These are phyloP conservation scores for Colletotrichum higginsianum DNA, from an alignment of 2,329 filamentous ascomycete genomes.

Conservation along the genomic window DNA sequence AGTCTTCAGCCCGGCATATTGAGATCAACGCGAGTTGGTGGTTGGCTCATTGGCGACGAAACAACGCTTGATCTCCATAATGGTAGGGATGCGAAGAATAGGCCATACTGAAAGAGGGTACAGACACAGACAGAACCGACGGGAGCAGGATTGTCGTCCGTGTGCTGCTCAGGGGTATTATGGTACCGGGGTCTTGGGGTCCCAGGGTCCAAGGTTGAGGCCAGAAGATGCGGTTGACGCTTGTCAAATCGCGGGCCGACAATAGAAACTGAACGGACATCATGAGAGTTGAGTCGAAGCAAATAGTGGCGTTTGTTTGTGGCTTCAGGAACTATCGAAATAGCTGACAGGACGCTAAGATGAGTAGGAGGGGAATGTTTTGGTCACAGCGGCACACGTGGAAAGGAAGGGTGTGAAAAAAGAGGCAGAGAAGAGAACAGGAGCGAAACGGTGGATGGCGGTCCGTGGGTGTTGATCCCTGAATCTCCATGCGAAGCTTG, in stretches of 20 bases:
- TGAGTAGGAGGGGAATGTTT: not conserved
- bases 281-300: not conserved
- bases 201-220: not conserved
- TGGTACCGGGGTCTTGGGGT: not conserved
- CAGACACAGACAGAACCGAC: not conserved
- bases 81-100: slow-evolving; percentile 1
- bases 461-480: slow-evolving; percentile 19
- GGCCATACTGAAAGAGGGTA: slow-evolving; percentile 2
- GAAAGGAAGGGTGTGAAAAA: not conserved
- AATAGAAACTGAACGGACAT: not conserved
- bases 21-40: slow-evolving; percentile 9
- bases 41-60: slow-evolving; percentile 3
- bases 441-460: too few species aligned
- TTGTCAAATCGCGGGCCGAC: not conserved
- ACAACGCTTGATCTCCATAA: slow-evolving; percentile 12
- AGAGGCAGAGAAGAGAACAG: not conserved
- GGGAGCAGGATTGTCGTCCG: not conserved
- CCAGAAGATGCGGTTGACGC: slow-evolving; percentile 12
- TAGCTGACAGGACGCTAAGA: slow-evolving; percentile 17
- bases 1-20: slow-evolving; percentile 3
- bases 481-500: slow-evolving; percentile 7
- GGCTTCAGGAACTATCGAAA: slow-evolving; percentile 21
- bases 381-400: slow-evolving; percentile 20
- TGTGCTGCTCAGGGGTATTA: slow-evolving; percentile 13
- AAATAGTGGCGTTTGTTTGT: slow-evolving; percentile 1